phyloP scores from a whole-genome alignment of 2,329 filamentous ascomycete genomes.

The Colletotrichum graminicola region DNA sequence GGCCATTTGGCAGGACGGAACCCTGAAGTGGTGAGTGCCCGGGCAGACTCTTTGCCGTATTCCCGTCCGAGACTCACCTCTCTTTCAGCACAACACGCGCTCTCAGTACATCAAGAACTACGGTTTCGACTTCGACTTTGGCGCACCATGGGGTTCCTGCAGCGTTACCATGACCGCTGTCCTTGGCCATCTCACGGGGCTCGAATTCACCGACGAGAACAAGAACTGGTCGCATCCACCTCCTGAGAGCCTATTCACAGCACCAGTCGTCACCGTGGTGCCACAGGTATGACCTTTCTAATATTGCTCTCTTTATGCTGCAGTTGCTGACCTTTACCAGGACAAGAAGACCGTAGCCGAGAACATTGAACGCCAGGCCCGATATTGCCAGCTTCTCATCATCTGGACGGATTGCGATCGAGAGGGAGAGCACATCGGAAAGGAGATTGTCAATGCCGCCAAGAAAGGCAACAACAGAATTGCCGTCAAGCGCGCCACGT shows the following conservation, averaged over 20 bases:
- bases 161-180: constrained; percentile 95
- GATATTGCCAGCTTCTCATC: constrained; percentile 79
- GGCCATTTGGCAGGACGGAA: constrained; percentile 86
- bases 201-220: constrained; percentile 81
- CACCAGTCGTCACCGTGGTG: constrained; percentile 77
- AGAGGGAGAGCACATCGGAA: constrained; percentile 95
- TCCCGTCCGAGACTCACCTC: constrained; percentile 43
- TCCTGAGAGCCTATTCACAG: constrained; percentile 84
- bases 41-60: background rate
- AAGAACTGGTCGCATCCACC: constrained; percentile 85
- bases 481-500: constrained; percentile 85
- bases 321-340: constrained; percentile 54
- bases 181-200: constrained; percentile 84
- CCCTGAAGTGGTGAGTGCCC: constrained; percentile 73
- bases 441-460: constrained; percentile 88
- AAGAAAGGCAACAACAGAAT: constrained; percentile 78
- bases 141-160: constrained; percentile 81
- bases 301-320: background rate
- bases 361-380: constrained; percentile 87
- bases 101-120: constrained; percentile 94
- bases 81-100: constrained; percentile 72
- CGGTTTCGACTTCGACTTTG: constrained; percentile 90
- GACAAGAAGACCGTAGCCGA: constrained; percentile 84
- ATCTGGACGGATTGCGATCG: constrained; percentile 99
- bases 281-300: constrained; percentile 65